Percentiles rank a stretch among this genome's conserved stretches.
Evolutionary conservation across 495 filamentous ascomycete species (phyloP).

Genomic region (Penicillium silybi): DNA sequence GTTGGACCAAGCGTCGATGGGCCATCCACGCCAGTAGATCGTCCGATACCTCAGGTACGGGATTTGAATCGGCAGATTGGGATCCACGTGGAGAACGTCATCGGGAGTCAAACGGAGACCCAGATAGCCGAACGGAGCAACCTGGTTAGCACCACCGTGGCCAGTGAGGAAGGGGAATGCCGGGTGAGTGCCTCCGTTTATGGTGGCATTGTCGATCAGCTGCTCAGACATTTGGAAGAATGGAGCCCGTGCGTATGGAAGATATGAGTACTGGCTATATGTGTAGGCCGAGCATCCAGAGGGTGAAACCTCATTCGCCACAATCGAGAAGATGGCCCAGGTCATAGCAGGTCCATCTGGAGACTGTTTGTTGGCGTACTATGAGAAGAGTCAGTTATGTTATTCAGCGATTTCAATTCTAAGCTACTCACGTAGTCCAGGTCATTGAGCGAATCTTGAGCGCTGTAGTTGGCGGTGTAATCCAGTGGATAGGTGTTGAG

Average conservation of each 20-base stretch:
- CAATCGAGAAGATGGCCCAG: conserved; percentile 60
- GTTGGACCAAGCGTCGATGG: conserved; percentile 60
- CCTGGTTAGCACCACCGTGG: conserved; percentile 60
- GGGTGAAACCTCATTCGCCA: conserved; percentile 53
- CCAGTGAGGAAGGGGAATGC: conserved; percentile 67
- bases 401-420: background rate
- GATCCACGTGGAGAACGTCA: conserved; percentile 51
- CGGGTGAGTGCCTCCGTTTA: conserved; percentile 65
- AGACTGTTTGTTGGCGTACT: conserved; percentile 63
- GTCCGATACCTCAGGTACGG: conserved; percentile 58
- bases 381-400: background rate
- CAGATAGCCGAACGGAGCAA: conserved; percentile 58
- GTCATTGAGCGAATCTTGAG: conserved; percentile 47
- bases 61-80: conserved; percentile 59
- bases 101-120: conserved; percentile 54
- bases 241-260: conserved; percentile 47
- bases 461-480: conserved; percentile 52
- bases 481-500: conserved; percentile 56
- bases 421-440: conserved; percentile 49
- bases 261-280: conserved; percentile 58
- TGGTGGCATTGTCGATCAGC: conserved; percentile 57
- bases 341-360: conserved; percentile 63
- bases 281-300: conserved; percentile 62
- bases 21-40: conserved; percentile 68
- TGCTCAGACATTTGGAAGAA: conserved; percentile 65